A percentile compares a stretch with the other conserved stretches of the same genome.
These are phyloP conservation scores for Pyrrhoderma lamaoense DNA, from an alignment of 1,284 basidiomycete species.

Conservation along the genomic window DNA sequence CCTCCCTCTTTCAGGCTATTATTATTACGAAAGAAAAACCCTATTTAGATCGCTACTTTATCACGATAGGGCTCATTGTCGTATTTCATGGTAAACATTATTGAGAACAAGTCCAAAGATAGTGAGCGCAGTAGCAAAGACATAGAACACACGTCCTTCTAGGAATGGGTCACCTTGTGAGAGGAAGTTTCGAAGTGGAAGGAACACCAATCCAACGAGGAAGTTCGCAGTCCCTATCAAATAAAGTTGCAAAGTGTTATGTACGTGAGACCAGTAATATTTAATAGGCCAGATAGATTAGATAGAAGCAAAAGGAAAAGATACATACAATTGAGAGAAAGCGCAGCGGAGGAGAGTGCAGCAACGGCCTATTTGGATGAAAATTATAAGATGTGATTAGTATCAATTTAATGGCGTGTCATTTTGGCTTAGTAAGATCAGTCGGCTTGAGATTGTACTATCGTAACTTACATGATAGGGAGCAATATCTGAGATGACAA, in stretches of 20 bases:
- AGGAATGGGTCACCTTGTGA: constrained; percentile 54
- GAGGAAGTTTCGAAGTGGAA: constrained; percentile 73
- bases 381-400: too few species aligned
- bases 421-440: background rate
- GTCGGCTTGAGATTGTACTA: background rate
- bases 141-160: constrained; percentile 78
- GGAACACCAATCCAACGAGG: constrained; percentile 72
- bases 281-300: too few species aligned
- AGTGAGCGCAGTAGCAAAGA: constrained; percentile 55
- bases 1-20: too few species aligned
- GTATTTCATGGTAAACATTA: constrained; percentile 30
- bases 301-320: background rate
- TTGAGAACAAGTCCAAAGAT: constrained; percentile 33
- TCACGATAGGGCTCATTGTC: too few species aligned
- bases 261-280: too few species aligned
- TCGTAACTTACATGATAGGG: constrained; percentile 58
- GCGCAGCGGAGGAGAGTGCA: constrained; percentile 73
- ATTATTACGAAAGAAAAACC: too few species aligned
- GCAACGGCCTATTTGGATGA: constrained; percentile 59
- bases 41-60: too few species aligned
- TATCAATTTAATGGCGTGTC: background rate
- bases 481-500: constrained; percentile 89
- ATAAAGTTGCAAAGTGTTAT: background rate
- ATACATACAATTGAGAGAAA: constrained; percentile 75
- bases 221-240: constrained; percentile 75